phyloP scores from a whole-genome alignment of 441 rosid species.

The Syzygium syzygioides region DNA sequence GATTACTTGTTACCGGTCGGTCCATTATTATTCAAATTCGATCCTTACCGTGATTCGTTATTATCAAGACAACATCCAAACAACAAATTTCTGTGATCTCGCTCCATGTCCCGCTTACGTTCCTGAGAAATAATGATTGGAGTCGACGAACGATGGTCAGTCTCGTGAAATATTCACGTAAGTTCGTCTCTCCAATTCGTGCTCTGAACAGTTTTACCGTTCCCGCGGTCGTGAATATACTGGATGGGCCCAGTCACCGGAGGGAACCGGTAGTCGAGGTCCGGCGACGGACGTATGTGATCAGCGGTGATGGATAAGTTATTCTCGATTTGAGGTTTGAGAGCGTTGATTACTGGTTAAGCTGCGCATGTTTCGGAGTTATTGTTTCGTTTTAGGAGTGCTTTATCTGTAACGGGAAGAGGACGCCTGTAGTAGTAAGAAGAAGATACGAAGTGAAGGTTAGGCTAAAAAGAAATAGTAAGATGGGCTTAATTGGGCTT shows the following conservation, averaged over 20 bases:
- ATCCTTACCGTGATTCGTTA: not conserved
- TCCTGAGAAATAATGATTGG: not conserved
- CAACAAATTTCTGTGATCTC: not conserved
- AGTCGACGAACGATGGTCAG: not conserved
- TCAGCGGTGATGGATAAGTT: not conserved
- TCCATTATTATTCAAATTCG: not conserved
- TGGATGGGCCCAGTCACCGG: not conserved
- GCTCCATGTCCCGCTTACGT: not conserved
- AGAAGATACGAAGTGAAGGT: not conserved
- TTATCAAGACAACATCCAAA: not conserved
- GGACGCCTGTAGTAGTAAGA: not conserved
- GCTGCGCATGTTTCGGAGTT: not conserved
- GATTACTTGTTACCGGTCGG: not conserved
- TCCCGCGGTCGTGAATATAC: not conserved
- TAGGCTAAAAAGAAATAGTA: not conserved
- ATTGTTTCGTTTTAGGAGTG: not conserved
- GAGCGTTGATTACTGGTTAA: not conserved
- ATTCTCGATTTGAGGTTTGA: not conserved
- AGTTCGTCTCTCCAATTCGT: not conserved
- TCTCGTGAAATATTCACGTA: not conserved
- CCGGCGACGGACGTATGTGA: not conserved
- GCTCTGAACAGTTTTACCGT: not conserved
- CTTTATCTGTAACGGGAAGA: not conserved
- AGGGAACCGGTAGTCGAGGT: not conserved
- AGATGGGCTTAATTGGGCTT: not conserved